Conservation (phyloP, 345 rosid species). For the Stellera chamaejasme region DNA sequence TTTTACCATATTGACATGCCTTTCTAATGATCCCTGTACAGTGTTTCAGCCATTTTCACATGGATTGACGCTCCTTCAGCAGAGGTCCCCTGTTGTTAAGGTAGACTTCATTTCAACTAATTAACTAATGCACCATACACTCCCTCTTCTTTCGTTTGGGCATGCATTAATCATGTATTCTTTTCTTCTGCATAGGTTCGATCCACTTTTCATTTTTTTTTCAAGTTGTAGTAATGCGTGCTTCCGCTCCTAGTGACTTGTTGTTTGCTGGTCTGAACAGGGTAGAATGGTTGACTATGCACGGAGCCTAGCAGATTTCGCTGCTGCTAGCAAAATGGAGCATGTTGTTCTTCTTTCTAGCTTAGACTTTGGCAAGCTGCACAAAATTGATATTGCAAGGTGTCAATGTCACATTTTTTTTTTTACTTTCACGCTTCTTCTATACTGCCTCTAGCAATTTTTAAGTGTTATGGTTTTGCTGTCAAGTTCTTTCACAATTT, state of each 20-base stretch:
- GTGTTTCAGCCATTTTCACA: constrained; percentile 54
- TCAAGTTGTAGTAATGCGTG: no score
- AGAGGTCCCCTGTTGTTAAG: constrained; percentile 73
- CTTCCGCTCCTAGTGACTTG: not conserved
- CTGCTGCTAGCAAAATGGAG: constrained; percentile 66
- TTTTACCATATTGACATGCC: not conserved
- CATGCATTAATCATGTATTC: not conserved
- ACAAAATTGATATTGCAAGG: constrained; percentile 78
- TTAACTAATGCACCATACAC: not conserved
- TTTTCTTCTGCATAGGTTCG: not conserved
- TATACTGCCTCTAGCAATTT: not conserved
- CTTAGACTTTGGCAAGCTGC: constrained; percentile 87
- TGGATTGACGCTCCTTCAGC: constrained; percentile 52
- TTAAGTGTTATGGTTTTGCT: not conserved
- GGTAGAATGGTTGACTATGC: constrained; percentile 82
- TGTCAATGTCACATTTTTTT: constrained; percentile 17
- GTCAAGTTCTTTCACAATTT: not conserved
- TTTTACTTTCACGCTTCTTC: not conserved
- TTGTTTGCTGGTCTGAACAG: constrained; percentile 27
- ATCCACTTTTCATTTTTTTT: not conserved
- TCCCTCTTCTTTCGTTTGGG: not conserved
- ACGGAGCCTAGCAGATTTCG: constrained; percentile 70
- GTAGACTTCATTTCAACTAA: constrained; percentile 23
- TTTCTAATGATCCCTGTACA: constrained; percentile 14
- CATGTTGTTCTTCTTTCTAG: constrained; percentile 64